Base-by-base conservation (phyloP, 2,329 filamentous ascomycete genomes). In the Sarocladiaceae sp. region DNA sequence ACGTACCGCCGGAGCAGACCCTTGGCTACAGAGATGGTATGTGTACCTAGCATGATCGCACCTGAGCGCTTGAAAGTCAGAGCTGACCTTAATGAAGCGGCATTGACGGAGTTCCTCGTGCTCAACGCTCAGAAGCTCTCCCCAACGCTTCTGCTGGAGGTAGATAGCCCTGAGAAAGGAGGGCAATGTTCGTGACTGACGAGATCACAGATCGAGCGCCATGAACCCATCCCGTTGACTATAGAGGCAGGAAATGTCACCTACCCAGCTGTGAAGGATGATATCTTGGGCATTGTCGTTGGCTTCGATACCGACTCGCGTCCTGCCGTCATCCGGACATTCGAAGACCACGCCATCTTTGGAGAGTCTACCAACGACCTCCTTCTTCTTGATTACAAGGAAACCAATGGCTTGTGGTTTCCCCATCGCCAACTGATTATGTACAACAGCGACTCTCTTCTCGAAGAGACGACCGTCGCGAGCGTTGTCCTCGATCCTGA, bases 341-440 rank as follows among this genome's bases (percentile, higher is more conserved):
- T 47, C 20, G 48, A 49, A 39, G 23, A 47, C 21, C 48, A 40
- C 21, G 43, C 33, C 10, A 46, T 52, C 13, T 46, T 50, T 12
- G 50, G 50, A 16, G 21, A 12, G 31, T 47, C 45, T 1, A 47
- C 45, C 13, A 45, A 37, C 6, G 50, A 52, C 20, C 35, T 50
- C 4, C 34, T 44, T 9, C 45, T 50, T n/a, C 43, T 43, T 16
- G 41, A 49, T 35, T 50, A 52, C 12, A 37, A 18, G 9, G 37
- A 44, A 31, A 37, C 47, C 13, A 19, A 43, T 3, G 48, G 48
- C 2, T 35, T 52, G 2, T 27, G 42, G 18, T 43, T 50, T 40
- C 48, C 47, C 4, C 24, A 19, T 2, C 27, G 31, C 3, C 47
- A 45, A 7, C 41, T 46, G 13, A 44, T 47, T 2, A 43, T 43